Base-by-base conservation (phyloP, 2,329 filamentous ascomycete genomes). In the Graphilbum sp. region DNA sequence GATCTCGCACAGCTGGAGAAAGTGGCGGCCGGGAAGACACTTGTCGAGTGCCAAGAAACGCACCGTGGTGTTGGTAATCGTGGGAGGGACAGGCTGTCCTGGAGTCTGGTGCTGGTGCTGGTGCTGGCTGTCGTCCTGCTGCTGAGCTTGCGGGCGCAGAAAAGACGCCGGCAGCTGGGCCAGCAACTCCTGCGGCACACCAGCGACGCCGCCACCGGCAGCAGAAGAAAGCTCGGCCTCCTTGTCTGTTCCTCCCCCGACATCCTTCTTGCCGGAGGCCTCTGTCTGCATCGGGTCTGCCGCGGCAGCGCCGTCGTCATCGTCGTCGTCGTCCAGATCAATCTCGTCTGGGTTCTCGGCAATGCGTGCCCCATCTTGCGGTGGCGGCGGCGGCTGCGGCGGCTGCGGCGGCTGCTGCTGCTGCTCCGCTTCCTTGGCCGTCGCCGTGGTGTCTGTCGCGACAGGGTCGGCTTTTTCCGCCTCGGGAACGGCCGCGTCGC, bases 31-130 rank as follows among this genome's bases (percentile, higher is more conserved):
- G 0, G 81, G 79, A 32, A 88, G 67, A 50, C 85, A 93, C 57
- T 98, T 98, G 59, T 95, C 88, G 2, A 98, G 65, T 0, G 90
- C 82, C 11, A 98, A 67, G 56, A 98, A 98, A 12, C 76, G 68
- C 3, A 88, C 92, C 5, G 68, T 66, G 17, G 67, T 79, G 61
- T 96, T 96, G 2, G 67, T 72, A 44, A 95, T 92, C 1, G 66
- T 69, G 0, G 67, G 52, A 0, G 85, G 85, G 15, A 80, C 72
- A 3, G 78, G 74, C 39, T 77, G 70, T 27, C 69, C 70, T 15
- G 72, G 64, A 16, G 23, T 34, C 6, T 29, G 25, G 11, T 25
- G 36, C 3, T 19, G 21, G 8, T 27, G 37, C 6, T 30, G 59
- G 19, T 25, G 25, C 16, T 35, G 36, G 12, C n/a, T n/a, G n/a